phyloP scores from a whole-genome alignment of 2,329 filamentous ascomycete species.

The Amauroascus niger region DNA sequence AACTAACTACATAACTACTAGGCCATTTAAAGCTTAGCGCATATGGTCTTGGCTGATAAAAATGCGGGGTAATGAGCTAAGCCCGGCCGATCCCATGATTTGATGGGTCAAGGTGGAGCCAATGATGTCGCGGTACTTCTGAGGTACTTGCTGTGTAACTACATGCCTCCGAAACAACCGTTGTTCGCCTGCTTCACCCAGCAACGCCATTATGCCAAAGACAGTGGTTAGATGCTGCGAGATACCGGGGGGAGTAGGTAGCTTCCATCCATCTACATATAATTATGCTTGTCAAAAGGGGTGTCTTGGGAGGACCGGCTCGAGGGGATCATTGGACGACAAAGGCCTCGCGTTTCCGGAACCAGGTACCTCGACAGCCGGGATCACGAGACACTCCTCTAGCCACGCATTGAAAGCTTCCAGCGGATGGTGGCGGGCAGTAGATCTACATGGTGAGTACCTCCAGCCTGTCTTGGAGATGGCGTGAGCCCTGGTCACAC shows the following conservation, averaged over 20 bases:
- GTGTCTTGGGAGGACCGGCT: no score
- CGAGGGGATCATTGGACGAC: no score
- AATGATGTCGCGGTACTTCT: slow-evolving; percentile 10
- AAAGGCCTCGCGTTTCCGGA: no score
- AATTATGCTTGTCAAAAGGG: no score
- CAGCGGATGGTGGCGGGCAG: neutral
- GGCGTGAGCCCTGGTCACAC: slow-evolving; percentile 7
- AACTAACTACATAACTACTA: neutral
- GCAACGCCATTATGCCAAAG: no score
- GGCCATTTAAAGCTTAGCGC: neutral
- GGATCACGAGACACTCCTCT: slow-evolving; percentile 11
- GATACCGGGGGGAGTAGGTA: no score
- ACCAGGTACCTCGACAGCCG: no score
- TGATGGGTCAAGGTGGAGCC: slow-evolving; percentile 3
- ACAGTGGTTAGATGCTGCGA: no score
- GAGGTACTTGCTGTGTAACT: neutral
- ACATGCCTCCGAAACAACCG: no score
- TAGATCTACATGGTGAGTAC: slow-evolving; percentile 8
- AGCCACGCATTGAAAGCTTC: neutral
- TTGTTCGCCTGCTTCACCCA: no score
- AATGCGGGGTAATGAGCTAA: slow-evolving; percentile 16
- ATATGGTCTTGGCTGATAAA: neutral
- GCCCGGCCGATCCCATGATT: slow-evolving; percentile 8
- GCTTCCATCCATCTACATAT: no score
- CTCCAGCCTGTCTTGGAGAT: neutral